Base-by-base conservation (phyloP, 129 eudicot genomes). In the Lonicera japonica region DNA sequence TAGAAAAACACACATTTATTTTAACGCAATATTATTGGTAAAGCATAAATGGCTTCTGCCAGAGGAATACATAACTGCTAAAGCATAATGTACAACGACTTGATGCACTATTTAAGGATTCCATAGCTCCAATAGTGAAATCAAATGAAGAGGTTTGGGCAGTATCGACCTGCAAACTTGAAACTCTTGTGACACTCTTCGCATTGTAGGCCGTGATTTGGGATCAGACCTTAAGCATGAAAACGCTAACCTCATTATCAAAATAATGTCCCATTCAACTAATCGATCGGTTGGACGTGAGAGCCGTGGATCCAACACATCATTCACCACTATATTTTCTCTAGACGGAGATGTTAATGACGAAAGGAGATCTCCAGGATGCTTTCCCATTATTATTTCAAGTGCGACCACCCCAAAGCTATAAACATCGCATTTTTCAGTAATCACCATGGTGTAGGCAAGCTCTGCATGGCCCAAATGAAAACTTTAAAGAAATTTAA, bases 141-240 rank as follows among this genome's bases (percentile, higher is more conserved):
- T 43, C 16, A 10, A 43, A 10, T 43, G 50, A 43, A 43, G 5
- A 8, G 50, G 50, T 43, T 10, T 43, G 5, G 50, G 14, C 8
- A 3, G 50, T 14, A 11, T 4, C 16, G 50, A 1, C 50, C 16
- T 43, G 50, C 50, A 10, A 43, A 14, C 13, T 43, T 2, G 5
- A 43, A 70, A 61, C 23, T 52, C 62, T 11, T 18, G 56, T 19
- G 68, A 61, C 21, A 70, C 68, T 0, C 17, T 53, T 61, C 52
- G 36, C 75, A 70, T 70, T 21, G 68, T 61, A 5, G 75, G 75
- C 0, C 63, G 68, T 21, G 25, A 14, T 22, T 54, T 61, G 38
- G 75, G 68, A 60, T 70, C 46, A 0, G 10, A 36, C 41, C 21
- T 24, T 20, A 60, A 15, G 52, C 74, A 69, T 2, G 54, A 40